These are phyloP conservation scores for Aureobasidium subglaciale DNA, from an alignment of 2,329 filamentous ascomycete species.

Conservation along the genomic window DNA sequence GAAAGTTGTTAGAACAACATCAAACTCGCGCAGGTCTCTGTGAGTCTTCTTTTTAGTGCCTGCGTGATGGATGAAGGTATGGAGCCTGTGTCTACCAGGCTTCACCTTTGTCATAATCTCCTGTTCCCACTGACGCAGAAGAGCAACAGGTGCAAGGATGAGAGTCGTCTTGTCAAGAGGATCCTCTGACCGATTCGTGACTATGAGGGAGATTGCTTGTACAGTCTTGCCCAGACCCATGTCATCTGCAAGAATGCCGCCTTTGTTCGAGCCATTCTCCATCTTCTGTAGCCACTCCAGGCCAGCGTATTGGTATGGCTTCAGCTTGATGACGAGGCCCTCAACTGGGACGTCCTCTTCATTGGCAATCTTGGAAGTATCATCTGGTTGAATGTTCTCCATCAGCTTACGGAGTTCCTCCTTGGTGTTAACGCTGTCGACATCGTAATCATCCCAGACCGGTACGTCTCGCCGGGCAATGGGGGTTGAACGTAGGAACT, in stretches of 20 bases:
- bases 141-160: slow-evolving; percentile 70
- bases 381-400: slow-evolving; percentile 66
- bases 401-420: slow-evolving; percentile 65
- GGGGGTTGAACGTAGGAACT: slow-evolving; percentile 22
- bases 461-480: slow-evolving; percentile 21
- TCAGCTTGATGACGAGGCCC: slow-evolving; percentile 60
- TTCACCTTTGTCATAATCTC: slow-evolving; percentile 69
- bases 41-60: slow-evolving; percentile 51
- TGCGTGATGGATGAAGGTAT: slow-evolving; percentile 63
- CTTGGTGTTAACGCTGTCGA: slow-evolving; percentile 41
- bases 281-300: slow-evolving; percentile 69
- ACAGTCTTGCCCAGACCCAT: slow-evolving; percentile 85
- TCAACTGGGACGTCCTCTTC: slow-evolving; percentile 51
- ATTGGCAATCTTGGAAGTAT: slow-evolving; percentile 61
- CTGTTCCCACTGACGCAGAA: slow-evolving; percentile 77
- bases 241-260: slow-evolving; percentile 70
- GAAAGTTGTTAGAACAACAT: slow-evolving; percentile 74
- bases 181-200: slow-evolving; percentile 56
- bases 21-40: slow-evolving; percentile 55
- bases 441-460: slow-evolving; percentile 32
- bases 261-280: slow-evolving; percentile 64
- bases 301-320: slow-evolving; percentile 75
- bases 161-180: slow-evolving; percentile 64
- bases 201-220: slow-evolving; percentile 70
- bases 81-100: slow-evolving; percentile 47